A percentile compares a stretch with the other conserved stretches of the same genome.
These are phyloP conservation scores for Solanum neorickii DNA, from an alignment of 257 asterid species.

Conservation along the genomic window DNA sequence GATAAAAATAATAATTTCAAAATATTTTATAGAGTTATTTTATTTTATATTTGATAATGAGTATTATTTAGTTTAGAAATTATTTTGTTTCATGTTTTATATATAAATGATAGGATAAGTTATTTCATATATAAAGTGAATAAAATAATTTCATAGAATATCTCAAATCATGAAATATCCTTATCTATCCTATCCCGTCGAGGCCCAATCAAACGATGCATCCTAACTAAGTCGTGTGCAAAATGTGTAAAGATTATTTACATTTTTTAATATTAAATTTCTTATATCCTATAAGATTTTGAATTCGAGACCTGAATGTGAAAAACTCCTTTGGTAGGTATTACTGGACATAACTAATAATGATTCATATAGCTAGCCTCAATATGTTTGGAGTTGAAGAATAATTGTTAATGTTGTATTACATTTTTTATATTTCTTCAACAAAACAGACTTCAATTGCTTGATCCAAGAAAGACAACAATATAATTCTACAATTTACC, in stretches of 20 bases:
- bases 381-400: background rate
- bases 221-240: background rate
- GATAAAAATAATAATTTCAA: no score
- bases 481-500: background rate
- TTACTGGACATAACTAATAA: background rate
- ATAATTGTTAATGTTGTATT: background rate
- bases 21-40: no score
- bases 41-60: no score
- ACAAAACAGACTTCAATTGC: background rate
- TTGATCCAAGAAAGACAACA: background rate
- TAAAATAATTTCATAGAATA: no score
- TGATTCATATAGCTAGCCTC: background rate
- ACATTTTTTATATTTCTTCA: background rate
- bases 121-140: no score
- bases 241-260: background rate
- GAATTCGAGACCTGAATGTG: no score
- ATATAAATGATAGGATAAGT: no score
- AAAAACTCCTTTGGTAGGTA: no score
- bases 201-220: background rate
- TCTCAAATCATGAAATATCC: no score
- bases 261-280: background rate
- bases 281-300: background rate
- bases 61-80: no score
- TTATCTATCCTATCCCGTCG: accelerated
- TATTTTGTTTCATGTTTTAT: no score